Base-by-base conservation (phyloP, 2,329 filamentous ascomycete genomes). In the Anisogramma anomala region DNA sequence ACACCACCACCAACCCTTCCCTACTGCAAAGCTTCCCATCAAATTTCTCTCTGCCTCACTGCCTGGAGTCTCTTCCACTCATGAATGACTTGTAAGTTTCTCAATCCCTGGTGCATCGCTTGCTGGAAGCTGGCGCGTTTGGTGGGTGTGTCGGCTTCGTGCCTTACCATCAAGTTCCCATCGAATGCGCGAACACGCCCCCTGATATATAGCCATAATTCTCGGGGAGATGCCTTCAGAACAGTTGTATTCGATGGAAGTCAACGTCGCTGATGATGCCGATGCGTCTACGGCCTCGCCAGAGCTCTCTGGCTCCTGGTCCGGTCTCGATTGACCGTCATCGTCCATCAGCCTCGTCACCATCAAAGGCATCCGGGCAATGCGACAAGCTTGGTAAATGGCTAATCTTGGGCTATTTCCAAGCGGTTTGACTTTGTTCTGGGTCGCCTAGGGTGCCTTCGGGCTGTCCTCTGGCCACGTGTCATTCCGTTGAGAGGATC, bases 21-120 rank as follows among this genome's bases (percentile, higher is more conserved):
- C 9, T 18, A 33, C 30, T 34, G 19, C 37, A 33, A 18, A 37
- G 20, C 33, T 18, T 18, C 26, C 41, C 30, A 36, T 43, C 42
- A 34, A 36, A 35, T 45, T 33, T 40, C 43, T 38, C 32, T 39
- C 36, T 38, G 48, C 51, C 47, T 45, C 53, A 55, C 55, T 61
- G 57, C 58, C 58, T 63, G 58, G 54, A 52, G 53, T 56, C 56
- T 56, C 55, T 63, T 58, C 53, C 11, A 58, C 67, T 65, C 58
- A 69, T 71, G 65, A 67, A 69, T 71, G 65, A 67, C 61, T 67
- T 64, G 68, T 71, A 62, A 67, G 68, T 71, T 46, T 44, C 50
- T 48, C 51, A 46, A 51, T 54, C 49, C 42, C 52, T 51, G 51
- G 49, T 51, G 38, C 33, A 37, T 28, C 34, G 46, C 45, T 50